phyloP scores from a whole-genome alignment of 164 flowering plant genomes.

The Stephania yunnanensis region DNA sequence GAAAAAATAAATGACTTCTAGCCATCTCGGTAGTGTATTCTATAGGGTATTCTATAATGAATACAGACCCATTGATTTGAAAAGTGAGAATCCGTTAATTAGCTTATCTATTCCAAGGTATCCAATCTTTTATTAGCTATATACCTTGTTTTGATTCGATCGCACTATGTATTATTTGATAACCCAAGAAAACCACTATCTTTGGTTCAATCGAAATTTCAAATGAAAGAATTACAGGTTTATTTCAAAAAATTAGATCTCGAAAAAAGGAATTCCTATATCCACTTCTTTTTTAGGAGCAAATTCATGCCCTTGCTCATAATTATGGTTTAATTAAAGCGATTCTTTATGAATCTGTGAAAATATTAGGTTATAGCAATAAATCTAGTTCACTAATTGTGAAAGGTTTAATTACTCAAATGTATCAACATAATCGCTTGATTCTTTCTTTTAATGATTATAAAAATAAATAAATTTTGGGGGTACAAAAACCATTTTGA shows the following conservation, averaged over 20 bases:
- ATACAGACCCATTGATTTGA: no score
- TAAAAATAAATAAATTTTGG: neutral
- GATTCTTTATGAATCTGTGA: neutral
- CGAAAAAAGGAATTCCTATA: conserved; percentile 1
- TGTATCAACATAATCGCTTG: neutral
- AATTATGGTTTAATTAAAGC: conserved; percentile 1
- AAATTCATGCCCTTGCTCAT: conserved; percentile 1
- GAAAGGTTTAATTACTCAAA: neutral
- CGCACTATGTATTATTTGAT: no score
- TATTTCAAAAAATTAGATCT: neutral
- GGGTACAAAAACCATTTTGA: neutral
- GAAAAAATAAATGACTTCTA: no score
- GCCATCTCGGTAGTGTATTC: no score
- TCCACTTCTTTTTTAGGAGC: conserved; percentile 1
- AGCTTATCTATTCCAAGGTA: no score
- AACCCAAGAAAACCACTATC: no score
- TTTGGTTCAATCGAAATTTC: neutral
- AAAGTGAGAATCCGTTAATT: no score
- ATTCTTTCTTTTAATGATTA: conserved; percentile 1
- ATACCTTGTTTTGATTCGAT: no score
- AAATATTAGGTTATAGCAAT: neutral
- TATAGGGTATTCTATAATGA: no score
- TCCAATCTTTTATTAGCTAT: no score
- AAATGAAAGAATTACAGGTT: neutral
- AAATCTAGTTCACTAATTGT: conserved; percentile 1